A percentile compares a stretch with the other conserved stretches of the same genome.
Evolutionary conservation across 1,284 basidiomycete genomes (phyloP).

Genomic region (Heliocybe sulcata): DNA sequence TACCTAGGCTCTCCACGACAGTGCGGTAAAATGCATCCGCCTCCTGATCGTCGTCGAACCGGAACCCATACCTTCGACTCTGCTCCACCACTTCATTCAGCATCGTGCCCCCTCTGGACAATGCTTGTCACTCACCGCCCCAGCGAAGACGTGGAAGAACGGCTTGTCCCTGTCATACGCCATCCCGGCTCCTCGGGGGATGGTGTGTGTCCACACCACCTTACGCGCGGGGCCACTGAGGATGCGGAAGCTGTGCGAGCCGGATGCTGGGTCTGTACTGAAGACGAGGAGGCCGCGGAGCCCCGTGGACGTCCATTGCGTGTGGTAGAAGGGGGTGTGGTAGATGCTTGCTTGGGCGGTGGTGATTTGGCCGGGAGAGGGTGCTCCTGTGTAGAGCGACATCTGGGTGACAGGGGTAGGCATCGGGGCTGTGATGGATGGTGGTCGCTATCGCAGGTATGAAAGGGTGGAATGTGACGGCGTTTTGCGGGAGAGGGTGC

Average conservation of each 20-base stretch:
- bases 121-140: conserved; percentile 50
- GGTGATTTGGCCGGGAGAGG: conserved; percentile 19
- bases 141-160: conserved; percentile 88
- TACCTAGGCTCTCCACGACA: conserved; percentile 24
- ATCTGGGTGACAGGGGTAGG: too few relatives aligned
- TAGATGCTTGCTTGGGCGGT: conserved; percentile 37
- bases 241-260: conserved; percentile 67
- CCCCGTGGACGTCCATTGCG: conserved; percentile 64
- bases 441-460: too few relatives aligned
- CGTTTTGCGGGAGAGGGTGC: too few relatives aligned
- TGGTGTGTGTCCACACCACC: conserved; percentile 84
- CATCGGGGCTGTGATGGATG: too few relatives aligned
- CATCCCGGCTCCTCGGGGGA: conserved; percentile 74
- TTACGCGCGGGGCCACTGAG: conserved; percentile 65
- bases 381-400: too few relatives aligned
- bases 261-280: conserved; percentile 48
- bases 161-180: conserved; percentile 84
- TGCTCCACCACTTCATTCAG: conserved; percentile 20
- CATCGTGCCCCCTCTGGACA: conserved; percentile 2
- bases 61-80: conserved; percentile 77
- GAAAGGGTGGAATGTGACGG: too few relatives aligned
- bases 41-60: conserved; percentile 62
- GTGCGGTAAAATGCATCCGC: conserved; percentile 46
- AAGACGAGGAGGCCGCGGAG: conserved; percentile 69
- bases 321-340: conserved; percentile 42